phyloP scores from a whole-genome alignment of 257 asterid species.

The Nicotiana obtusifolia region DNA sequence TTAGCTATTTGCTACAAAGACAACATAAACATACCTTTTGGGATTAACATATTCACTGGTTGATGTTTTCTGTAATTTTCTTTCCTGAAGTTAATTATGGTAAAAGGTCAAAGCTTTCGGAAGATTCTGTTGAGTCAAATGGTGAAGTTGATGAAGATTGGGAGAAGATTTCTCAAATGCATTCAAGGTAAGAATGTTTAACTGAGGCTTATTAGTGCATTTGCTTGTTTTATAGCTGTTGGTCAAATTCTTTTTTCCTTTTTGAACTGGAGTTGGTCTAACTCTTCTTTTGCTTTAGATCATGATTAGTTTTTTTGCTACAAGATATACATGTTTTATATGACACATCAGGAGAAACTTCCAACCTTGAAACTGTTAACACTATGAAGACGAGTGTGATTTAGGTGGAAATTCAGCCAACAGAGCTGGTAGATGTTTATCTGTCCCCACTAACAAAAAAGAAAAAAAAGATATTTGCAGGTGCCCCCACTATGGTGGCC shows the following conservation, averaged over 20 bases:
- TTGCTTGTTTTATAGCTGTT: neutral
- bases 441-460: neutral
- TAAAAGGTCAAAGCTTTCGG: conserved; percentile 29
- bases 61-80: neutral
- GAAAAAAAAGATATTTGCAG: neutral
- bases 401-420: neutral
- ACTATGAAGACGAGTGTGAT: neutral
- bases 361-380: neutral
- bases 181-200: conserved; percentile 9
- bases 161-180: neutral
- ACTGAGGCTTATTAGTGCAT: neutral
- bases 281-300: neutral
- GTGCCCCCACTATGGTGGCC: neutral
- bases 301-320: neutral
- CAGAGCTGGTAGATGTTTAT: neutral
- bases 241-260: neutral
- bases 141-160: conserved; percentile 7
- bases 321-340: neutral
- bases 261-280: neutral
- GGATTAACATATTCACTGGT: neutral
- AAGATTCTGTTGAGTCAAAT: conserved; percentile 29
- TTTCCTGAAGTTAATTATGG: conserved; percentile 29
- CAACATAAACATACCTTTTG: neutral
- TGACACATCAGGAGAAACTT: neutral
- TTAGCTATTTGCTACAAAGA: neutral